These are phyloP conservation scores for Stagonosporopsis cucurbitacearum DNA, from an alignment of 2,329 filamentous ascomycete genomes.

Conservation along the genomic window DNA sequence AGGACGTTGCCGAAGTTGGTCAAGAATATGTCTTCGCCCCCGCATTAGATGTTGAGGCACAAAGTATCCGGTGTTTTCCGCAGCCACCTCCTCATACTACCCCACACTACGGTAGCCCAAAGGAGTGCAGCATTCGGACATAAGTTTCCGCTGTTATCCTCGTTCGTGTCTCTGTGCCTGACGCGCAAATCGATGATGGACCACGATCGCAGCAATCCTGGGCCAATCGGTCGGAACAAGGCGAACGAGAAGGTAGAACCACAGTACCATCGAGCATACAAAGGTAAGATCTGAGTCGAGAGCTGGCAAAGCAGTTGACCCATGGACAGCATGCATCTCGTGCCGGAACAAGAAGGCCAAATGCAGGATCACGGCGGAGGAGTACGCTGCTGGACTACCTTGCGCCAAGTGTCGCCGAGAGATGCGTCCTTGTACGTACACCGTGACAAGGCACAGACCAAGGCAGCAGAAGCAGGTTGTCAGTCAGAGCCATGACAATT, in stretches of 20 bases:
- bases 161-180: not conserved
- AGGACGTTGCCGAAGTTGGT: no score
- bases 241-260: not conserved
- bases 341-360: constrained; percentile 1
- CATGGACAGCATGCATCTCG: not conserved
- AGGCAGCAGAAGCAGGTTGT: constrained; percentile 1
- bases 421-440: constrained; percentile 2
- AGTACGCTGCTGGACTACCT: not conserved
- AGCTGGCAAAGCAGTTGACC: not conserved
- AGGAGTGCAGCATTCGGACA: not conserved
- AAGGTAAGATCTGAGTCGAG: not conserved
- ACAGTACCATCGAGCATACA: not conserved
- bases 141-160: not conserved
- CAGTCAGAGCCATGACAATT: not conserved
- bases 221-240: not conserved
- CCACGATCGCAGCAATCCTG: not conserved
- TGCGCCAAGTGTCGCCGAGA: constrained; percentile 5
- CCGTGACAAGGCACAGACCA: not conserved
- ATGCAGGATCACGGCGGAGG: not conserved
- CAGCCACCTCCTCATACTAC: not conserved
- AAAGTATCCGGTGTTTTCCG: constrained; percentile 3
- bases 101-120: not conserved
- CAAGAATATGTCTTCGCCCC: not conserved
- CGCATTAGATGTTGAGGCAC: not conserved
- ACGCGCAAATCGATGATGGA: not conserved